Base-by-base conservation (phyloP, 306 rosid genomes). In the Purshia tridentata region DNA sequence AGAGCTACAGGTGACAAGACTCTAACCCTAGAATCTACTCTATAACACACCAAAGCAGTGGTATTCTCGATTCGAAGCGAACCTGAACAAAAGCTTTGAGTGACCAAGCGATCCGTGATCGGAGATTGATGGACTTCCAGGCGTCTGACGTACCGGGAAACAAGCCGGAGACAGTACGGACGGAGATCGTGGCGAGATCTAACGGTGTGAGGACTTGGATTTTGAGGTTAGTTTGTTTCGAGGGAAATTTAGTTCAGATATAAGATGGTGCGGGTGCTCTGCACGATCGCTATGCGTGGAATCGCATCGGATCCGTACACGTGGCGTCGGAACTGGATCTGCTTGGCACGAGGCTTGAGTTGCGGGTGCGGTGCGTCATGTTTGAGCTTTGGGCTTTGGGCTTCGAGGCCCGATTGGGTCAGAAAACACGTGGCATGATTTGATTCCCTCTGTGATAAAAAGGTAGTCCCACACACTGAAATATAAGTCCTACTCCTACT, bases 241-340 rank as follows among this genome's bases (percentile, higher is more conserved):
- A 48, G 47, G 51, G 65, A 69, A 80, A 77, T 12, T 56, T 58
- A 44, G 68, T 12, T 56, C 53, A 44, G 68, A 63, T 80, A 66
- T 67, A 57, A 37, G 60, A 68, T 67, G 77, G 84, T 45, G 54
- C 22, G 75, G 46, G 54, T 76, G 88, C 73, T 72, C 67, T 82
- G 84, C 92, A 69, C 85, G 88, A 84, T 86, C 29, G 53, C 55
- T 15, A n/a, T 49, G 51, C 19, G 14, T 79, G 56, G 50, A 19
- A 54, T 6, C 20, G 3, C 19, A 72, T 82, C 79, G 8, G 8
- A 10, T 0, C 65, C 89, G 82, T 78, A 73, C 92, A 82, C 88
- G 88, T 84, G 83, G 53, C 1, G 60, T 4, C 0, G 39, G 50
- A 79, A 67, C 67, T 53, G 65, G 46, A 65, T 70, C 53, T 4